Evolutionary conservation across 257 asterid genomes (phyloP), one percentile per base, ranked within the genome.

Genomic region (Capsicum baccatum): DNA sequence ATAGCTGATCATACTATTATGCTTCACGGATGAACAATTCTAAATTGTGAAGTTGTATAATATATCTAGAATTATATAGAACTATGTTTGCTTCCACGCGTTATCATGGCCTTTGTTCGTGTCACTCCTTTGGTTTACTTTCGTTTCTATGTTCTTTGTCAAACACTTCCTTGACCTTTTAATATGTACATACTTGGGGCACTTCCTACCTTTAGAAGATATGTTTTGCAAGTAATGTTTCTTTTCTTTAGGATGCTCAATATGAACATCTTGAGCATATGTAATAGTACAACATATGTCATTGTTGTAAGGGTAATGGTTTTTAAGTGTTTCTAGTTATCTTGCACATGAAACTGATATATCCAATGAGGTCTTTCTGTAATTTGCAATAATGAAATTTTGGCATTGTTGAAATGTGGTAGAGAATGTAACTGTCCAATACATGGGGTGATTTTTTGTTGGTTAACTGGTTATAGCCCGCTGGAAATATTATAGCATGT

Each of bases 21-120:
- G 42, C 67, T 83, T 83, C 80, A 62, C 56, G 83, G 86, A 84
- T 84, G 57, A 73, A 47, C 64, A 58, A 58, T 84, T 74, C 66
- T 44, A 48, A 78, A 68, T 44, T 14, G 37, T 59, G 78, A 47
- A 81, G 81, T 60, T 78, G 68, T 84, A 69, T 62, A 60, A 84
- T 84, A 84, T 84, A 26, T 60, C 67, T 76, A 10, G 83, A 78
- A 84, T 60, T 76, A 60, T 76, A 59, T 58, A 33, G 21, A 19
- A 50, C 79, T 83, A 50, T 78, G 86, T 16, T 52, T 84, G 79
- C 79, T 48, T 71, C 42, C 47, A 13, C 14, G 48, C 14, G 8
- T 21, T 76, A 7, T 76, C 8, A 13, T 13, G 47, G 47, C 7
- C 80, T 48, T 21, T 73, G 11, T 48, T 74, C 37, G 26, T 17